A percentile compares a stretch with the other conserved stretches of the same genome.
Conservation (phyloP, 805 yeast genomes). For the Tetrapisispora pingtungensis region DNA sequence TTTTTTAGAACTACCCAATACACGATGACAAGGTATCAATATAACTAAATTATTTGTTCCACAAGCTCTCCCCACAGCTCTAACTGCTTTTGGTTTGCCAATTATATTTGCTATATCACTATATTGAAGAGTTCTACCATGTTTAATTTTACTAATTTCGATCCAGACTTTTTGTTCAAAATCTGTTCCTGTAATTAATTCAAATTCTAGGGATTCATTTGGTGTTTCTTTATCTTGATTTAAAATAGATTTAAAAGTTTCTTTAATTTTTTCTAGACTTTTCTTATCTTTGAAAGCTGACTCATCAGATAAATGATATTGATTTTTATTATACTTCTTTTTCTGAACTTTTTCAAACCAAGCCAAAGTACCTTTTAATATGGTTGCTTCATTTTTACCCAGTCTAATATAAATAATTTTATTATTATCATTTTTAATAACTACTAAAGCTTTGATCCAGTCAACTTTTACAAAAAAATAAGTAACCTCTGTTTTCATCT, state of each 20-base stretch:
- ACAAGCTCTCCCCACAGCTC: slow-evolving; percentile 36
- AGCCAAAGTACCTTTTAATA: slow-evolving; percentile 6
- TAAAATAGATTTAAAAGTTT: background rate
- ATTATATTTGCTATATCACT: slow-evolving; percentile 26
- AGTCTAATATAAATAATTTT: slow-evolving; percentile 14
- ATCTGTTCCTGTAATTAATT: slow-evolving; percentile 32
- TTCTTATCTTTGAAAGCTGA: background rate
- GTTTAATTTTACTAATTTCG: slow-evolving; percentile 20
- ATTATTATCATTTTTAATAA: slow-evolving; percentile 7
- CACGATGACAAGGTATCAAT: slow-evolving; percentile 37
- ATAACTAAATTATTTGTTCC: slow-evolving; percentile 33
- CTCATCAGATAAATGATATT: background rate
- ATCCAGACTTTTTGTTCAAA: slow-evolving; percentile 34
- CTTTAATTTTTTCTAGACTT: background rate
- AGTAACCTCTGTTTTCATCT: slow-evolving; percentile 5
- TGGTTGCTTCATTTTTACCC: slow-evolving; percentile 9
- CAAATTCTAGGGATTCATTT: slow-evolving; percentile 9
- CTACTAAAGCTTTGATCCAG: slow-evolving; percentile 10
- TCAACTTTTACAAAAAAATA: slow-evolving; percentile 10
- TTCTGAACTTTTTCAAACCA: slow-evolving; percentile 7
- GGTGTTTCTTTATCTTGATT: background rate
- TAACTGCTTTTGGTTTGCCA: slow-evolving; percentile 24
- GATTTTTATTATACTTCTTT: background rate
- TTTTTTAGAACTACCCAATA: slow-evolving; percentile 25
- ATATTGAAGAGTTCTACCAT: slow-evolving; percentile 29